Percentiles rank a stretch among this genome's conserved stretches.
Conservation (phyloP, 371 early-diverging fungal species). For the Rhizopus stolonifer region DNA sequence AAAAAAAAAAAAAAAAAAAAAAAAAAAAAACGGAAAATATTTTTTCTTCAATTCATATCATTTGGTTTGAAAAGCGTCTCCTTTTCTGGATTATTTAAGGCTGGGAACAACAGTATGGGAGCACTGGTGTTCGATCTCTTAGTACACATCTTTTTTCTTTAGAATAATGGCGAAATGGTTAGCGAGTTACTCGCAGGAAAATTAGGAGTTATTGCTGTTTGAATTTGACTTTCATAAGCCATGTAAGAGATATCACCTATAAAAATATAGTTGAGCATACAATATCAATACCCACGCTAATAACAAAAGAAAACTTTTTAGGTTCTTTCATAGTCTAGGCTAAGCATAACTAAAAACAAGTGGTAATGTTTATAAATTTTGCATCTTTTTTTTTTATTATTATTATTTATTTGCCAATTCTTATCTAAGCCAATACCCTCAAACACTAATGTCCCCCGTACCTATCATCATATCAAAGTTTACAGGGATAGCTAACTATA, state of each 20-base stretch:
- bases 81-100: slow-evolving; percentile 69
- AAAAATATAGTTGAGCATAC: slow-evolving; percentile 56
- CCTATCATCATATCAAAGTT: slow-evolving; percentile 73
- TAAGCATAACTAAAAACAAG: slow-evolving; percentile 40
- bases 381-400: too few relatives aligned
- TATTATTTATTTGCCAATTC: too few relatives aligned
- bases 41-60: too few relatives aligned
- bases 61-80: too few relatives aligned
- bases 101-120: slow-evolving; percentile 73
- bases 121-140: slow-evolving; percentile 12
- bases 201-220: slow-evolving; percentile 68
- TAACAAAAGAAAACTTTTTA: slow-evolving; percentile 58
- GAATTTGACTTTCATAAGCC: slow-evolving; percentile 65
- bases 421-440: slow-evolving; percentile 67
- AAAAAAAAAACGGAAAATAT: slow-evolving; percentile 4
- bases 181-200: slow-evolving; percentile 51
- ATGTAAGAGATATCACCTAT: slow-evolving; percentile 71
- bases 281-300: slow-evolving; percentile 55
- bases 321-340: slow-evolving; percentile 60
- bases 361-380: too few relatives aligned
- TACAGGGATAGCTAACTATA: slow-evolving; percentile 46
- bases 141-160: slow-evolving; percentile 12
- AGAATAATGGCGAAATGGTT: slow-evolving; percentile 26
- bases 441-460: slow-evolving; percentile 77
- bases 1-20: too few relatives aligned